phyloP scores from a whole-genome alignment of 2,329 filamentous ascomycete species.

The Septoria petroselini region DNA sequence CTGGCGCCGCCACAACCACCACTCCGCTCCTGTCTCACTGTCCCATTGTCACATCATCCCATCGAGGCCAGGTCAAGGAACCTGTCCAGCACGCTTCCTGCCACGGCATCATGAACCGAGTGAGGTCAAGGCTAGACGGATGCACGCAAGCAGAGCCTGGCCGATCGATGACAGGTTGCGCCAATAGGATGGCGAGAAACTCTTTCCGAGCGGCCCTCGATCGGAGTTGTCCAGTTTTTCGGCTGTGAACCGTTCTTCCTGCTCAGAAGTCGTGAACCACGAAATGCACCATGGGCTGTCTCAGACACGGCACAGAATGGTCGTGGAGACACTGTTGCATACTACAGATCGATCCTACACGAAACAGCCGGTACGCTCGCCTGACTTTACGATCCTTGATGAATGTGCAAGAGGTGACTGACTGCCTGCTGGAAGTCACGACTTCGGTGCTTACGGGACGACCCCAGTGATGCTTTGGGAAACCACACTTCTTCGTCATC shows the following conservation, averaged over 20 bases:
- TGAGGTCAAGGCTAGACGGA: constrained; percentile 4
- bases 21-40: not conserved
- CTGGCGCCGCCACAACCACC: constrained; percentile 9
- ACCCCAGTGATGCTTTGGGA: no score
- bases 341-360: no score
- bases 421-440: no score
- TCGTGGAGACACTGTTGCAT: no score
- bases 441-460: no score
- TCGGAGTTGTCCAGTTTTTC: constrained; percentile 5
- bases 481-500: no score
- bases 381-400: no score
- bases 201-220: not conserved
- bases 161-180: not conserved
- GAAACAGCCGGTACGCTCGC: no score
- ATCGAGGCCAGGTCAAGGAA: not conserved
- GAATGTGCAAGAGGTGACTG: no score
- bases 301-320: no score
- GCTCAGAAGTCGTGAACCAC: not conserved
- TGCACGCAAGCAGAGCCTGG: constrained; percentile 3
- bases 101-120: constrained; percentile 1
- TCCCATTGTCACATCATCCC: not conserved
- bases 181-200: constrained; percentile 3
- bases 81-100: not conserved
- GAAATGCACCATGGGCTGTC: no score
- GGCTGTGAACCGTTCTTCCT: not conserved